Conservation (phyloP, 176 grass and related monocot genomes). For the Echinochloa phyllopogon region DNA sequence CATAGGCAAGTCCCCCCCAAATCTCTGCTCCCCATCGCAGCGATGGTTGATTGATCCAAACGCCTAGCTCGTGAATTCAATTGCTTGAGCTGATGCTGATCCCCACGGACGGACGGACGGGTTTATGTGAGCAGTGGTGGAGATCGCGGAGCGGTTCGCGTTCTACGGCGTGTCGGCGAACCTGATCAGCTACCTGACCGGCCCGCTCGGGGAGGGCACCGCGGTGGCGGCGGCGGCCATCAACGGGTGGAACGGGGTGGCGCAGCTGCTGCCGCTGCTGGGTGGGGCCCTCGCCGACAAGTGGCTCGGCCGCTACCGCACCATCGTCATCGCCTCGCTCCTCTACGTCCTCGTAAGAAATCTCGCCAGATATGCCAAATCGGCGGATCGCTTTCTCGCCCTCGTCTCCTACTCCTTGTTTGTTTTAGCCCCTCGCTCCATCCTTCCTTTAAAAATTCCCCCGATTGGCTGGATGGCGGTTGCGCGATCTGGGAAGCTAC, state of each 20-base stretch:
- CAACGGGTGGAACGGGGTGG: conserved; percentile 62
- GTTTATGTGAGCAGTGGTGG: conserved; percentile 43
- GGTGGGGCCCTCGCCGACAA: conserved; percentile 58
- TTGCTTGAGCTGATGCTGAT: neutral
- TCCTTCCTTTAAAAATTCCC: neutral
- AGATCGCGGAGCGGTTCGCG: conserved; percentile 63
- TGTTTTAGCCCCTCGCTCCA: neutral
- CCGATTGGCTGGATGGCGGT: neutral
- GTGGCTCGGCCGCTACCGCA: conserved; percentile 58
- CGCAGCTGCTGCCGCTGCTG: conserved; percentile 62
- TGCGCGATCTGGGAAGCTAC: neutral
- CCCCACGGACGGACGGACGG: neutral
- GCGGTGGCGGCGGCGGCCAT: conserved; percentile 56
- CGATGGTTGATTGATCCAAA: too few species aligned
- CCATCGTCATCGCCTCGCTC: conserved; percentile 39
- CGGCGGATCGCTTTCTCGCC: neutral
- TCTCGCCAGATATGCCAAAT: neutral
- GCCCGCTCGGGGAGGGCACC: conserved; percentile 52
- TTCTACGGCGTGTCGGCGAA: conserved; percentile 61
- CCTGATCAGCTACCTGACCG: conserved; percentile 71
- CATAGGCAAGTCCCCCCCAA: conserved; percentile 48
- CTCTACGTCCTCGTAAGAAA: conserved; percentile 52
- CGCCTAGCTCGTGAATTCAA: neutral
- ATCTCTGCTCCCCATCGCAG: neutral
- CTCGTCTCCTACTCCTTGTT: neutral